Percentiles rank a stretch among this genome's conserved stretches.
Conservation (phyloP, 495 filamentous ascomycete species). For the Stereocaulon alpinum region DNA sequence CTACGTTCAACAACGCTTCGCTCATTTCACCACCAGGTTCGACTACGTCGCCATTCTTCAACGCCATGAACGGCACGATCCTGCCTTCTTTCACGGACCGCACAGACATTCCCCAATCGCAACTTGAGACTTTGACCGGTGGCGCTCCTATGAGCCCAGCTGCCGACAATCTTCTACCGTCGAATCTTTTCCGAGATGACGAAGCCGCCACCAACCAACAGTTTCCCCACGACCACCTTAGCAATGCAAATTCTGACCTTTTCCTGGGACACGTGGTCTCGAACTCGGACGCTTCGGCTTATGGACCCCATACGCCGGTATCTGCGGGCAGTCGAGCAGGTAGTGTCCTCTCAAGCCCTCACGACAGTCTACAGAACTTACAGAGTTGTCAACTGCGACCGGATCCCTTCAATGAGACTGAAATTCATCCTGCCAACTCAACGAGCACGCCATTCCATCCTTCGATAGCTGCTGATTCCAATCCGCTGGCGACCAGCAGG, state of each 20-base stretch:
- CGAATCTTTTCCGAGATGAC: conserved; percentile 69
- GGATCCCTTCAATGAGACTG: conserved; percentile 25
- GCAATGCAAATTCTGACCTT: conserved; percentile 21
- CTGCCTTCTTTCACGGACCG: conserved; percentile 33
- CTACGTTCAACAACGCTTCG: conserved; percentile 37
- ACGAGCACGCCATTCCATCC: conserved; percentile 25
- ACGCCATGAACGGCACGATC: conserved; percentile 48
- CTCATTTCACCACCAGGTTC: conserved; percentile 41
- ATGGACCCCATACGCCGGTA: conserved; percentile 58
- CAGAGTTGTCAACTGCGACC: conserved; percentile 18
- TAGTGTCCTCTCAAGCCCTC: conserved; percentile 59
- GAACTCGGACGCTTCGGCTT: conserved; percentile 31
- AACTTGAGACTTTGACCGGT: conserved; percentile 40
- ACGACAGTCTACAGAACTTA: conserved; percentile 49
- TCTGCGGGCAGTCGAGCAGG: conserved; percentile 53
- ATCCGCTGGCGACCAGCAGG: conserved; percentile 34
- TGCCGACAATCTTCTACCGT: conserved; percentile 66
- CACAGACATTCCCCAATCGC: conserved; percentile 32
- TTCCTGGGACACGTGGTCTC: conserved; percentile 33
- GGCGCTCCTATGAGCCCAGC: conserved; percentile 73
- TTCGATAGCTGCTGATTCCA: conserved; percentile 17
- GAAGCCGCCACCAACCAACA: conserved; percentile 46
- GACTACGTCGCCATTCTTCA: conserved; percentile 43
- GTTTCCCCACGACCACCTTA: conserved; percentile 29
- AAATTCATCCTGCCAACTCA: conserved; percentile 25